These are phyloP conservation scores for Arthrobotrys sinensis DNA, from an alignment of 2,329 filamentous ascomycete species.

Conservation along the genomic window DNA sequence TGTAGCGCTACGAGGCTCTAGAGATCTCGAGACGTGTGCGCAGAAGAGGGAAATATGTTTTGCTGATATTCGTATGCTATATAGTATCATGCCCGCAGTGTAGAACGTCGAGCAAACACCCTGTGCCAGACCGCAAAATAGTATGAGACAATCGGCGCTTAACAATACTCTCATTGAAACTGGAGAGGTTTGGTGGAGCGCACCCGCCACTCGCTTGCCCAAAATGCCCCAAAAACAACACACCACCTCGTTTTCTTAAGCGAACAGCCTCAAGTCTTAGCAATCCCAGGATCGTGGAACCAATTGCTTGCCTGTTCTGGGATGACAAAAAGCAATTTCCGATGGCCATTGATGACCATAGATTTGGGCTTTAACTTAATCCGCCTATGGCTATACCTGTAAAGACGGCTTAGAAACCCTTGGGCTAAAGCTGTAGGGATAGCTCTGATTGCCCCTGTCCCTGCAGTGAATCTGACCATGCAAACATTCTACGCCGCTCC, in stretches of 20 bases:
- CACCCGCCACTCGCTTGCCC: background rate
- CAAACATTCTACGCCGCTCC: background rate
- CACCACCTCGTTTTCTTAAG: conserved; percentile 12
- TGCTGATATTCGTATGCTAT: background rate
- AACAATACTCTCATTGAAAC: conserved; percentile 4
- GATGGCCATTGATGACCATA: background rate
- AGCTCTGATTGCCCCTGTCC: background rate
- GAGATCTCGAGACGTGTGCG: background rate
- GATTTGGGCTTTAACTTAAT: background rate
- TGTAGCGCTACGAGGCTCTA: background rate
- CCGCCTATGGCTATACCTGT: conserved; percentile 21
- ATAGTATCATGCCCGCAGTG: conserved; percentile 1
- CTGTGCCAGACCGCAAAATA: conserved; percentile 1
- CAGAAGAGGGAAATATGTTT: background rate
- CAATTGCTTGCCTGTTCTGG: background rate
- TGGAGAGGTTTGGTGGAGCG: conserved; percentile 15
- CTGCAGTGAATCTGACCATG: background rate
- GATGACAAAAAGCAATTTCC: background rate
- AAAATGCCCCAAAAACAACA: conserved; percentile 23
- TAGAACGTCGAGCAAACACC: background rate
- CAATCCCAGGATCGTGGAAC: background rate
- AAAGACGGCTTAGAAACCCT: background rate
- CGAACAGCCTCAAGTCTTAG: conserved; percentile 19
- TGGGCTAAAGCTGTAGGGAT: background rate
- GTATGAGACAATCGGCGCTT: background rate